Evolutionary conservation across 768 basidiomycete genomes (phyloP).

Genomic region (Auricularia sp.): DNA sequence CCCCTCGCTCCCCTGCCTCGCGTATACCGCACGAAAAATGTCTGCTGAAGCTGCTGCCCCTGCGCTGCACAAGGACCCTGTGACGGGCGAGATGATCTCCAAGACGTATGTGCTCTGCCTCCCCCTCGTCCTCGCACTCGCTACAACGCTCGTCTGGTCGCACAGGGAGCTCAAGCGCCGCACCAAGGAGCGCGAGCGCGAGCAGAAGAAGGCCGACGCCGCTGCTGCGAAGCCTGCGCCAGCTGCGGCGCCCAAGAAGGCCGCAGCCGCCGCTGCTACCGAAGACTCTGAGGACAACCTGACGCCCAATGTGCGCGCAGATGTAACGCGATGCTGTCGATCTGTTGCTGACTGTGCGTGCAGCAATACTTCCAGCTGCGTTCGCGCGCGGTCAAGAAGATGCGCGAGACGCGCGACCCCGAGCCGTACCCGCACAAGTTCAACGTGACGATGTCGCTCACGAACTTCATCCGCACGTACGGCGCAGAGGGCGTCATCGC

Average conservation of each 20-base stretch:
- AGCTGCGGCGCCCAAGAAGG: constrained; percentile 31
- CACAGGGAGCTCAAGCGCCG: constrained; percentile 88
- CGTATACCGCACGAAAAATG: not conserved
- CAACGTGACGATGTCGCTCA: constrained; percentile 69
- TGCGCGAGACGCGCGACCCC: constrained; percentile 75
- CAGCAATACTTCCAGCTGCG: constrained; percentile 98
- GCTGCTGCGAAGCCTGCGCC: constrained; percentile 42
- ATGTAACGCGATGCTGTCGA: constrained; percentile 11
- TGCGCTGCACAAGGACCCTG: constrained; percentile 58
- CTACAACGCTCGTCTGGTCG: constrained; percentile 18
- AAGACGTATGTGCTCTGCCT: constrained; percentile 60
- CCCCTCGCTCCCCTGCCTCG: not conserved
- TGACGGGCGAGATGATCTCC: constrained; percentile 94
- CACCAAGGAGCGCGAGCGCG: constrained; percentile 67
- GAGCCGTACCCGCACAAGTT: constrained; percentile 99
- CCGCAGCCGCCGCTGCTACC: constrained; percentile 25
- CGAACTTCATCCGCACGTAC: constrained; percentile 63
- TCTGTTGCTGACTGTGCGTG: not conserved
- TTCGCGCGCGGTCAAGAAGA: constrained; percentile 74
- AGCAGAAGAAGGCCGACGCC: constrained; percentile 70
- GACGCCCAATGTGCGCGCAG: constrained; percentile 67
- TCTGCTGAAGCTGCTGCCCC: constrained; percentile 1
- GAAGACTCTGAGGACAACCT: constrained; percentile 65
- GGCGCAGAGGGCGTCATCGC: constrained; percentile 62
- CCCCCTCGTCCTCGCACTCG: constrained; percentile 10